Percentiles rank a stretch among this genome's conserved stretches.
Evolutionary conservation across 345 rosid genomes (phyloP).

Genomic region (Rhodomyrtus tomentosa): DNA sequence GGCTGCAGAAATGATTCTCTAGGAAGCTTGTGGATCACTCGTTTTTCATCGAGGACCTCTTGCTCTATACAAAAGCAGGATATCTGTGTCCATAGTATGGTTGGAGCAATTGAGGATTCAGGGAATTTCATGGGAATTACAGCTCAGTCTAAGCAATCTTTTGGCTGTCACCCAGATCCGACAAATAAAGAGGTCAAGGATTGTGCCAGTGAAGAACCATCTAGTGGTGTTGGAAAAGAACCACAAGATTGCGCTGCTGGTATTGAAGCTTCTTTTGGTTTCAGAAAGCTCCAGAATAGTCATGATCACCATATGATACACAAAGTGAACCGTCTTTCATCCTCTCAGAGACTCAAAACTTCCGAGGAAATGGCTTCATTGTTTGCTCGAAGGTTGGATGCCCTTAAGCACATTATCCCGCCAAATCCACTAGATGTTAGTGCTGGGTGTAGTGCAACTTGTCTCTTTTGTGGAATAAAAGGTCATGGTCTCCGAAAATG

Average conservation of each 20-base stretch:
- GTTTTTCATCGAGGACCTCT: slow-evolving; percentile 40
- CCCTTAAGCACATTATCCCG: slow-evolving; percentile 39
- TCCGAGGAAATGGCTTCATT: slow-evolving; percentile 57
- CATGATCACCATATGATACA: slow-evolving; percentile 14
- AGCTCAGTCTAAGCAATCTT: slow-evolving; percentile 5
- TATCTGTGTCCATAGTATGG: neutral
- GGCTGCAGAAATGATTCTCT: slow-evolving; percentile 27
- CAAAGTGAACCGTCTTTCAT: slow-evolving; percentile 12
- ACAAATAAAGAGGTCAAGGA: slow-evolving; percentile 8
- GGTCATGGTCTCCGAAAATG: slow-evolving; percentile 58
- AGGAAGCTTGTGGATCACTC: slow-evolving; percentile 69
- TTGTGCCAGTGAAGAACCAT: slow-evolving; percentile 1
- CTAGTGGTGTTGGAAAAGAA: slow-evolving; percentile 2
- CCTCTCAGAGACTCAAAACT: slow-evolving; percentile 28
- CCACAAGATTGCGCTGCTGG: slow-evolving; percentile 8
- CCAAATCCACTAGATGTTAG: slow-evolving; percentile 17
- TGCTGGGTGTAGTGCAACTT: slow-evolving; percentile 19
- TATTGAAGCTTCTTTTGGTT: slow-evolving; percentile 17
- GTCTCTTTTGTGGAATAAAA: slow-evolving; percentile 68
- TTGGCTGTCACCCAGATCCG: slow-evolving; percentile 1
- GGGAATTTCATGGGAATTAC: slow-evolving; percentile 11
- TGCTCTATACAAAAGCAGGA: slow-evolving; percentile 12
- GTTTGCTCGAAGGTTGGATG: slow-evolving; percentile 67
- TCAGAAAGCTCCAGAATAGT: slow-evolving; percentile 11
- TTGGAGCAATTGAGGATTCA: slow-evolving; percentile 12